These are phyloP conservation scores for Blastomyces percursus DNA, from an alignment of 2,329 filamentous ascomycete genomes.

Conservation along the genomic window DNA sequence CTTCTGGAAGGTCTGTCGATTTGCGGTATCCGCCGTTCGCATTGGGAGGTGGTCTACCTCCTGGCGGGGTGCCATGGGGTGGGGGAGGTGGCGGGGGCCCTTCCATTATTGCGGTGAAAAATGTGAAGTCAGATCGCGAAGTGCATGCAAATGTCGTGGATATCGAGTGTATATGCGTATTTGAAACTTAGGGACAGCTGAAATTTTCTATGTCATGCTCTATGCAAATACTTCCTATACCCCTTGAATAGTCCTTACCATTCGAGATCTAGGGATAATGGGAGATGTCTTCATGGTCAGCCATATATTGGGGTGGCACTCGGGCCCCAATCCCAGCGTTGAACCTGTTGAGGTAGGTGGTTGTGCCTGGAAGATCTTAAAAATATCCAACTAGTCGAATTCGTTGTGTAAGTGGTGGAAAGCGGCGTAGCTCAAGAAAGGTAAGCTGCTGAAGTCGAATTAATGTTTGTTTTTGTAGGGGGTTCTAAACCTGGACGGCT, in stretches of 20 bases:
- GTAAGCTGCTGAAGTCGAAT: not conserved
- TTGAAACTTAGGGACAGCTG: not conserved
- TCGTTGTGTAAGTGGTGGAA: not conserved
- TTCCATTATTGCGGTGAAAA: constrained; percentile 21
- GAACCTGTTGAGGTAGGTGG: not conserved
- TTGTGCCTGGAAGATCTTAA: not conserved
- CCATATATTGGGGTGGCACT: constrained; percentile 2
- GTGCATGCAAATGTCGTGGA: not conserved
- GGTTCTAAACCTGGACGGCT: not conserved
- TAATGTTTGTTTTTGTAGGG: not conserved
- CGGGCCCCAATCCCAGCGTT: not conserved
- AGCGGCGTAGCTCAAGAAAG: not conserved
- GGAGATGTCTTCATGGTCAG: not conserved
- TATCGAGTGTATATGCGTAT: not conserved
- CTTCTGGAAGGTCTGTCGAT: constrained; percentile 58
- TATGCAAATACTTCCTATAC: constrained; percentile 1
- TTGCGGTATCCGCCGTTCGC: constrained; percentile 25
- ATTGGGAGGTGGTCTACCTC: constrained; percentile 19
- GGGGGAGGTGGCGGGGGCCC: constrained; percentile 56
- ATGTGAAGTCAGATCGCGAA: not conserved
- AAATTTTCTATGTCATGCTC: not conserved
- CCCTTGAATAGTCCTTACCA: not conserved
- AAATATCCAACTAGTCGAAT: not conserved
- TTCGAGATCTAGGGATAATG: not conserved
- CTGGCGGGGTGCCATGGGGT: constrained; percentile 67